Evolutionary conservation across 2,329 filamentous ascomycete species (phyloP).

Genomic region (Septoria petroselini): DNA sequence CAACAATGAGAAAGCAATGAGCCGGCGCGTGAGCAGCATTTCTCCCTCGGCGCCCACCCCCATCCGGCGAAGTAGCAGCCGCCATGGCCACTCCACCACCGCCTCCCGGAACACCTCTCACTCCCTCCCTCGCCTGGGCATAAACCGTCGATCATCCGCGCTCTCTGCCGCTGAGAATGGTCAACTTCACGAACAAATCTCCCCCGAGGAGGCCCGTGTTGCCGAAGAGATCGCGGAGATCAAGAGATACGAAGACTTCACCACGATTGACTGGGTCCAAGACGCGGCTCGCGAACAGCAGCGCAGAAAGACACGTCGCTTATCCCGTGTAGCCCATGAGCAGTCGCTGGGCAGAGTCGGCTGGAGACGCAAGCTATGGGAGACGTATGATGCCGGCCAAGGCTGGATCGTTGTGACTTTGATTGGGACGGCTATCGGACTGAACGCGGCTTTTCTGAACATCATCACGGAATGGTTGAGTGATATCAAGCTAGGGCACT

Average conservation of each 20-base stretch:
- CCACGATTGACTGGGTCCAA: slow-evolving; percentile 98
- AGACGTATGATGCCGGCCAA: slow-evolving; percentile 92
- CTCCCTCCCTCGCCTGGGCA: slow-evolving; percentile 25
- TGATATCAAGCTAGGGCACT: slow-evolving; percentile 94
- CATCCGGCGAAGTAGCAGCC: slow-evolving; percentile 24
- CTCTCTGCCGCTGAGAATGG: slow-evolving; percentile 63
- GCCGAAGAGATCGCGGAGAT: slow-evolving; percentile 97
- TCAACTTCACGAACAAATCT: slow-evolving; percentile 52
- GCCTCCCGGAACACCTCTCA: slow-evolving; percentile 11
- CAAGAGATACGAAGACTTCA: slow-evolving; percentile 97
- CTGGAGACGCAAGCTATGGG: slow-evolving; percentile 77
- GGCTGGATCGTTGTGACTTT: slow-evolving; percentile 97
- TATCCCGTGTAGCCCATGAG: slow-evolving; percentile 68
- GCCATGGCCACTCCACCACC: slow-evolving; percentile 25
- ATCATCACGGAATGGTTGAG: slow-evolving; percentile 96
- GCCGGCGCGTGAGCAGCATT: slow-evolving; percentile 41
- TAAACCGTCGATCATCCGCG: slow-evolving; percentile 66
- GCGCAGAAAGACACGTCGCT: slow-evolving; percentile 71
- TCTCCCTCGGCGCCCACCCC: slow-evolving; percentile 29
- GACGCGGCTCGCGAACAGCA: slow-evolving; percentile 89
- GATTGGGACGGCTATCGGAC: slow-evolving; percentile 84
- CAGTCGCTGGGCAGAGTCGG: slow-evolving; percentile 65
- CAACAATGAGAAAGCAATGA: slow-evolving; percentile 44
- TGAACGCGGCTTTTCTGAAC: slow-evolving; percentile 90
- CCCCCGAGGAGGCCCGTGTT: slow-evolving; percentile 65